Evolutionary conservation across 73 alveolate genomes (phyloP).

Genomic region (Stentor coeruleus): DNA sequence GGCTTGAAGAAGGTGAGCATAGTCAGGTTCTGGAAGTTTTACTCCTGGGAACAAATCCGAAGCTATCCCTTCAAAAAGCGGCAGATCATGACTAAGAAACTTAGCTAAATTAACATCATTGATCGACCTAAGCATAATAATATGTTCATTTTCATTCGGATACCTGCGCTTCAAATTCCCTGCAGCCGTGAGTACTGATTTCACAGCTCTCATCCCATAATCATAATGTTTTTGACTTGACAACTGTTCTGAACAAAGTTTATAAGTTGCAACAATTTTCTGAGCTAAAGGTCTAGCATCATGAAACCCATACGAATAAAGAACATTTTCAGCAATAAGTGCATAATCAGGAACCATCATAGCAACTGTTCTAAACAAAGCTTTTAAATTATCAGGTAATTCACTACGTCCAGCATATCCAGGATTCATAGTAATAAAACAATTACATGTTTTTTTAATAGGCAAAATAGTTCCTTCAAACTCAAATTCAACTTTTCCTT

Average conservation of each 20-base stretch:
- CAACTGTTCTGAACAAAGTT: constrained; percentile 62
- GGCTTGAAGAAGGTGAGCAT: constrained; percentile 48
- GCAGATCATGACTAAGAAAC: constrained; percentile 63
- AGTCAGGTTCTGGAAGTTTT: constrained; percentile 58
- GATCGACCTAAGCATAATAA: constrained; percentile 61
- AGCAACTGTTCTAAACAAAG: constrained; percentile 95
- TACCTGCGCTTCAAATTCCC: constrained; percentile 56
- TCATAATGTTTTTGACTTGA: constrained; percentile 65
- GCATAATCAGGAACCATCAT: constrained; percentile 98
- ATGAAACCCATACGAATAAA: constrained; percentile 62
- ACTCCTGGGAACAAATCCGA: constrained; percentile 70
- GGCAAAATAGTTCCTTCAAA: constrained; percentile 89
- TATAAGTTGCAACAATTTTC: constrained; percentile 79
- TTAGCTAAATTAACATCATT: constrained; percentile 65
- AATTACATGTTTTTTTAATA: constrained; percentile 84
- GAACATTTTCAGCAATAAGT: constrained; percentile 80
- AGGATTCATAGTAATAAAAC: constrained; percentile 98
- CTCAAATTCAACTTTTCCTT: constrained; percentile 71
- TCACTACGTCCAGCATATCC: constrained; percentile 98
- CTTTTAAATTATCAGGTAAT: constrained; percentile 95
- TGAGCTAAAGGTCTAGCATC: constrained; percentile 64
- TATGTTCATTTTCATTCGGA: constrained; percentile 56
- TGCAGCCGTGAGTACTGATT: constrained; percentile 65
- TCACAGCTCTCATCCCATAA: constrained; percentile 74
- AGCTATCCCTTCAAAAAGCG: constrained; percentile 55